These are phyloP conservation scores for Anacardium occidentale DNA, from an alignment of 345 rosid genomes.

Conservation along the genomic window DNA sequence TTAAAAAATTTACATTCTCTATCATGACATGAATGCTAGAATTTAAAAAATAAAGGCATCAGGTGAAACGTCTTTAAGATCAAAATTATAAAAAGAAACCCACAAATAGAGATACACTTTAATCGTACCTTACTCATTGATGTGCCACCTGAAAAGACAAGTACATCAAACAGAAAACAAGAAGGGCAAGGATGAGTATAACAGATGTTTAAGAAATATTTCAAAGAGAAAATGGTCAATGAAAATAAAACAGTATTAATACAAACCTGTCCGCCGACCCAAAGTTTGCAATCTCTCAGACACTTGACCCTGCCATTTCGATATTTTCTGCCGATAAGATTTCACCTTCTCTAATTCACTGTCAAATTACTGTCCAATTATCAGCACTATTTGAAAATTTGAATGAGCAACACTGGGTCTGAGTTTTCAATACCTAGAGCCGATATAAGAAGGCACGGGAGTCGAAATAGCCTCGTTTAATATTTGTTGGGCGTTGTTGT, in stretches of 20 bases:
- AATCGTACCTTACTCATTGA: slow-evolving; percentile 61
- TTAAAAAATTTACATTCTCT: background rate
- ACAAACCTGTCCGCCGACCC: slow-evolving; percentile 56
- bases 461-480: slow-evolving; percentile 67
- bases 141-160: slow-evolving; percentile 47
- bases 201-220: background rate
- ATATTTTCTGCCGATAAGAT: slow-evolving; percentile 78
- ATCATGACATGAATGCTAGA: background rate
- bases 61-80: background rate
- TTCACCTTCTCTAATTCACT: slow-evolving; percentile 86
- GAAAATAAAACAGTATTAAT: background rate
- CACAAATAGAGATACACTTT: background rate
- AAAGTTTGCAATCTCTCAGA: slow-evolving; percentile 77
- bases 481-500: slow-evolving; percentile 73
- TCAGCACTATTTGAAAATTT: background rate
- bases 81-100: slow-evolving; percentile 2
- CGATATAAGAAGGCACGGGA: slow-evolving; percentile 68
- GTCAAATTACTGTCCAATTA: slow-evolving; percentile 12
- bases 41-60: background rate
- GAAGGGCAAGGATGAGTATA: background rate
- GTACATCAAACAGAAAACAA: background rate
- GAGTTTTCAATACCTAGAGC: slow-evolving; percentile 42
- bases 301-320: slow-evolving; percentile 87
- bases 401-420: background rate
- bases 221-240: slow-evolving; percentile 14